These are phyloP conservation scores for Pestalotiopsis fici DNA, from an alignment of 2,329 filamentous ascomycete species.

Conservation along the genomic window DNA sequence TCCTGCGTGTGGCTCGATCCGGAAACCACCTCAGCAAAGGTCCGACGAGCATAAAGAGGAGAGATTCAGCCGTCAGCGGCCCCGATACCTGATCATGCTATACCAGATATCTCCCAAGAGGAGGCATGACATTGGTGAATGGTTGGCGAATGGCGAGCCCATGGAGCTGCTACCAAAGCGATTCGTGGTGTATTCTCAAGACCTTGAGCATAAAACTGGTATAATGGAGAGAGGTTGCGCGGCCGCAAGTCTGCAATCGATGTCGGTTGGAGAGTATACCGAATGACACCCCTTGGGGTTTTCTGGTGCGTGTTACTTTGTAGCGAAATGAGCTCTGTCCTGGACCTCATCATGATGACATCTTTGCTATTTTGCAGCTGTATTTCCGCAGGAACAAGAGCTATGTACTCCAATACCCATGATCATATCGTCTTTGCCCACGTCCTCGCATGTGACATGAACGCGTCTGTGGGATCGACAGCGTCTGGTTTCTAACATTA, in stretches of 20 bases:
- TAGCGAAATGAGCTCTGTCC: not conserved
- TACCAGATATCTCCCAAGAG: not conserved
- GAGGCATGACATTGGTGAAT: not conserved
- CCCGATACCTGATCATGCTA: not conserved
- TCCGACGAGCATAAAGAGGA: not conserved
- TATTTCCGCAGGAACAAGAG: not conserved
- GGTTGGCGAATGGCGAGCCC: too few relatives aligned
- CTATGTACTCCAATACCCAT: not conserved
- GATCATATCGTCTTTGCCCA: not conserved
- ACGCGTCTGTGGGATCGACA: not conserved
- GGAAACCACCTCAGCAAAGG: not conserved
- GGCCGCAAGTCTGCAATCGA: too few relatives aligned
- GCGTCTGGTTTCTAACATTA: not conserved
- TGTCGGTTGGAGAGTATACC: too few relatives aligned
- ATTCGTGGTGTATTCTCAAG: too few relatives aligned
- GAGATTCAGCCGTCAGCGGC: not conserved
- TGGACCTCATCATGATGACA: not conserved
- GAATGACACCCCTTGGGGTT: too few relatives aligned
- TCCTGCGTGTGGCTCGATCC: constrained; percentile 1
- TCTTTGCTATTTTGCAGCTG: not conserved
- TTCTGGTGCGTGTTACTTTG: too few relatives aligned
- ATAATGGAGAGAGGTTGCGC: too few relatives aligned
- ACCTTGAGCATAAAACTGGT: too few relatives aligned
- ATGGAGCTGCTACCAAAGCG: too few relatives aligned
- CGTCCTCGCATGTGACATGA: not conserved